Evolutionary conservation across 208 protist genomes (phyloP).

Genomic region (Trypanosoma lewisi): DNA sequence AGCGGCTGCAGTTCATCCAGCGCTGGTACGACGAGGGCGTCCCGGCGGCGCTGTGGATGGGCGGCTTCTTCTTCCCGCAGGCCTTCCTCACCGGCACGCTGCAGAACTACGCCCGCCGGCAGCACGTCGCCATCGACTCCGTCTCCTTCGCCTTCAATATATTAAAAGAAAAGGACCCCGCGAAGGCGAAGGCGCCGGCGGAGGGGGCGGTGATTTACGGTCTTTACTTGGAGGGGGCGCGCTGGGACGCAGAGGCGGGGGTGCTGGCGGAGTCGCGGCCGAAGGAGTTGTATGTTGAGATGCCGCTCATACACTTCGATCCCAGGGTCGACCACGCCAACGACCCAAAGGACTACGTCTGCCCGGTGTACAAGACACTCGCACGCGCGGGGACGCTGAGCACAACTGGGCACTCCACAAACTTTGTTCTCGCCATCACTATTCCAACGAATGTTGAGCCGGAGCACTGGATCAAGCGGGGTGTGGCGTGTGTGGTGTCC

Average conservation of each 20-base stretch:
- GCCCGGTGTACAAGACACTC: constrained; percentile 97
- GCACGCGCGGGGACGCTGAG: constrained; percentile 94
- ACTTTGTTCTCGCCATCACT: constrained; percentile 96
- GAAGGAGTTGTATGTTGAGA: constrained; percentile 93
- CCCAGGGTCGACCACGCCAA: constrained; percentile 65
- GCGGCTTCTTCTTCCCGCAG: constrained; percentile 98
- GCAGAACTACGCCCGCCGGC: constrained; percentile 96
- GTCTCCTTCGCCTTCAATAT: constrained; percentile 93
- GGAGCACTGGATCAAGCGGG: constrained; percentile 95
- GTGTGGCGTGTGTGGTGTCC: constrained; percentile 87
- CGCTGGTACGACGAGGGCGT: constrained; percentile 85
- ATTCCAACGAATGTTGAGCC: constrained; percentile 88
- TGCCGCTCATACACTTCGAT: constrained; percentile 93
- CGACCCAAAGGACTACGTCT: constrained; percentile 85
- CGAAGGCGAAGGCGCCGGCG: constrained; percentile 26
- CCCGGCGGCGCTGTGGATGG: constrained; percentile 94
- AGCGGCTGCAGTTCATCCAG: constrained; percentile 88
- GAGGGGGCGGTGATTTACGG: constrained; percentile 92
- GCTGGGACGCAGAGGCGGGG: constrained; percentile 83
- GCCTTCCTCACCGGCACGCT: constrained; percentile 95
- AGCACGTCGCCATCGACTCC: constrained; percentile 95
- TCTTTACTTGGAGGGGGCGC: constrained; percentile 95
- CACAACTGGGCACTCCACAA: constrained; percentile 98
- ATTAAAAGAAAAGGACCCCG: constrained; percentile 26
- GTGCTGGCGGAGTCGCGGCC: constrained; percentile 92